Evolutionary conservation across 163 green algal species (phyloP).

Genomic region (Volvox carteri): DNA sequence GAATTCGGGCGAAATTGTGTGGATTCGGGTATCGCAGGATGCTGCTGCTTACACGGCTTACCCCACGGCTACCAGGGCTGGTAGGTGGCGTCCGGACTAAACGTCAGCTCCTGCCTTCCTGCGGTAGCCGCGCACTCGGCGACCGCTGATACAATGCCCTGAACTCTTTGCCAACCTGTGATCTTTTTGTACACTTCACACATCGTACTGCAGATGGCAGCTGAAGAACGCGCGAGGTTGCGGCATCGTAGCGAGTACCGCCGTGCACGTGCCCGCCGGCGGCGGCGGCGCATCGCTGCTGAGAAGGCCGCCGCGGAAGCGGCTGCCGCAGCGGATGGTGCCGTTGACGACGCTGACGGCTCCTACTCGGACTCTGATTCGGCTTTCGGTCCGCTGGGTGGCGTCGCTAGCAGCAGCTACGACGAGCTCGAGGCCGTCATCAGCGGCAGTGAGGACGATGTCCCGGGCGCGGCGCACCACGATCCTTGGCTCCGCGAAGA

Average conservation of each 20-base stretch:
- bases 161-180: no score
- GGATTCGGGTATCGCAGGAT: no score
- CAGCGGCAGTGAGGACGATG: neutral
- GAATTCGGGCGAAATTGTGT: no score
- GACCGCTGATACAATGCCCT: no score
- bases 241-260: slow-evolving; percentile 9
- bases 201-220: neutral
- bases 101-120: no score
- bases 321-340: neutral
- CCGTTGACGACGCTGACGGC: neutral
- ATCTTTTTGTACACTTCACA: no score
- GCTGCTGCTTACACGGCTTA: no score
- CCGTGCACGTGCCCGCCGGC: slow-evolving; percentile 6
- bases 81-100: no score
- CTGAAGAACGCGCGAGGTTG: neutral
- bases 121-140: no score
- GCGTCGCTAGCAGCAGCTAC: slow-evolving; percentile 11
- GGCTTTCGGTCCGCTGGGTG: neutral
- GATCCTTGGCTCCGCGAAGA: slow-evolving; percentile 20
- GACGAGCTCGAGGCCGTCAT: slow-evolving; percentile 49
- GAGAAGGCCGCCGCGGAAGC: neutral
- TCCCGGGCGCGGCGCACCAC: neutral
- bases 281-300: neutral
- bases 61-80: no score
- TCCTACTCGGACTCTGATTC: slow-evolving; percentile 4